phyloP scores from a whole-genome alignment of 495 filamentous ascomycete genomes.

The Hypoxylon trugodes region DNA sequence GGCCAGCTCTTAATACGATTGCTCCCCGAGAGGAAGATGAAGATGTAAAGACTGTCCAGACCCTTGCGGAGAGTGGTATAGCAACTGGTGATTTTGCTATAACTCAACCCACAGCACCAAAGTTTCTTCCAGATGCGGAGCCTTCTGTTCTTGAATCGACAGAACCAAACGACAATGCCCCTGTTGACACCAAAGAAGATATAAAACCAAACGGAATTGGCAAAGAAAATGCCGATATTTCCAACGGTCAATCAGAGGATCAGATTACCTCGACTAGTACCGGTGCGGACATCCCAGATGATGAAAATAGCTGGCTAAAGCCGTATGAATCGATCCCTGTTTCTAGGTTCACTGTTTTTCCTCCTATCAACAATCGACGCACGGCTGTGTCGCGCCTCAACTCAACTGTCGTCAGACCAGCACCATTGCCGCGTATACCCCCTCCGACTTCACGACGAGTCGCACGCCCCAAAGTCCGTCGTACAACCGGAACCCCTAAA shows the following conservation, averaged over 20 bases:
- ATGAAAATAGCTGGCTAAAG: slow-evolving; percentile 48
- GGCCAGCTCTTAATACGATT: slow-evolving; percentile 83
- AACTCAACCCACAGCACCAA: slow-evolving; percentile 28
- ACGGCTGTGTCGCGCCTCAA: slow-evolving; percentile 42
- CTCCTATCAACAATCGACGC: slow-evolving; percentile 67
- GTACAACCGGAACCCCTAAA: slow-evolving; percentile 23
- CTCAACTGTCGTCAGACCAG: slow-evolving; percentile 44
- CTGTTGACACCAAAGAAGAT: slow-evolving; percentile 44
- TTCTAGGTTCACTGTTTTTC: slow-evolving; percentile 84
- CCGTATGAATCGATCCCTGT: slow-evolving; percentile 70
- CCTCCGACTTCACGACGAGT: slow-evolving; percentile 30
- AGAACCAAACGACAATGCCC: slow-evolving; percentile 48
- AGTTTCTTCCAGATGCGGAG: slow-evolving; percentile 20
- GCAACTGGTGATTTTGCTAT: slow-evolving; percentile 46
- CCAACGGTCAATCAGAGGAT: slow-evolving; percentile 32
- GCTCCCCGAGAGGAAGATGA: slow-evolving; percentile 82
- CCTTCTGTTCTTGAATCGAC: slow-evolving; percentile 53
- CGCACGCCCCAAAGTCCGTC: slow-evolving; percentile 40
- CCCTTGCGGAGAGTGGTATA: slow-evolving; percentile 39
- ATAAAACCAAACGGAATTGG: slow-evolving; percentile 33
- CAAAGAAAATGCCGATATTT: slow-evolving; percentile 44
- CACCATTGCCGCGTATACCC: slow-evolving; percentile 34
- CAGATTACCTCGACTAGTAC: slow-evolving; percentile 7
- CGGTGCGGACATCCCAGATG: slow-evolving; percentile 27
- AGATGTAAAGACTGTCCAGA: slow-evolving; percentile 53